A percentile compares a stretch with the other conserved stretches of the same genome.
Conservation (phyloP, 192 early-diverging fungal genomes). For the Coemansia sp. region DNA sequence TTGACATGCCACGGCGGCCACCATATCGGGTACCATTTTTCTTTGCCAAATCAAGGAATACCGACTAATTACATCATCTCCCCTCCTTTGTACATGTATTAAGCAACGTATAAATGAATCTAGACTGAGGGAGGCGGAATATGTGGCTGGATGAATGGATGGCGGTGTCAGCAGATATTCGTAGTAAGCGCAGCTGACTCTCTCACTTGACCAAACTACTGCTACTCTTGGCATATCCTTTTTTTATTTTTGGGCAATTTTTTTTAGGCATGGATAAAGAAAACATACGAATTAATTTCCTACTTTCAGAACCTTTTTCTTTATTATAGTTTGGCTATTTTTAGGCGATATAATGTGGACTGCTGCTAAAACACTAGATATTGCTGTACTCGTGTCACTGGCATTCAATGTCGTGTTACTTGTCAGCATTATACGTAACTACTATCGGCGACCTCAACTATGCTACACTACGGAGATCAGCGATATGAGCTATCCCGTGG, state of each 20-base stretch:
- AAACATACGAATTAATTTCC: background rate
- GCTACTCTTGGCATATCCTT: background rate
- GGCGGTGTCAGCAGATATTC: background rate
- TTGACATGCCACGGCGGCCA: background rate
- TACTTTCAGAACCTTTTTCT: constrained; percentile 1
- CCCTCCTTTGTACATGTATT: background rate
- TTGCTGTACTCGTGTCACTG: constrained; percentile 33
- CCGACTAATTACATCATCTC: background rate
- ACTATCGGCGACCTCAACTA: constrained; percentile 8
- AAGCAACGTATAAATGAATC: background rate
- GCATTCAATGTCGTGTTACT: constrained; percentile 37
- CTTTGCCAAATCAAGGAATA: background rate
- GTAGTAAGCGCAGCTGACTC: constrained; percentile 1
- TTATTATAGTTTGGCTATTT: background rate
- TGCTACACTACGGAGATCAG: constrained; percentile 29
- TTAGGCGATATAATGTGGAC: constrained; percentile 21
- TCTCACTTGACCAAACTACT: background rate
- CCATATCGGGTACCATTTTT: too few relatives aligned
- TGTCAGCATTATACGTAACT: constrained; percentile 19
- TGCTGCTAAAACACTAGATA: constrained; percentile 25
- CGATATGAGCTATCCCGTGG: constrained; percentile 23
- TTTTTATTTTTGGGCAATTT: too few relatives aligned
- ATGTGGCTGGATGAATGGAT: background rate
- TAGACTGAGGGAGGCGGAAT: background rate
- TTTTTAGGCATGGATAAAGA: background rate